phyloP scores from a whole-genome alignment of 192 early-diverging fungal genomes.

The Coemansia sp. region DNA sequence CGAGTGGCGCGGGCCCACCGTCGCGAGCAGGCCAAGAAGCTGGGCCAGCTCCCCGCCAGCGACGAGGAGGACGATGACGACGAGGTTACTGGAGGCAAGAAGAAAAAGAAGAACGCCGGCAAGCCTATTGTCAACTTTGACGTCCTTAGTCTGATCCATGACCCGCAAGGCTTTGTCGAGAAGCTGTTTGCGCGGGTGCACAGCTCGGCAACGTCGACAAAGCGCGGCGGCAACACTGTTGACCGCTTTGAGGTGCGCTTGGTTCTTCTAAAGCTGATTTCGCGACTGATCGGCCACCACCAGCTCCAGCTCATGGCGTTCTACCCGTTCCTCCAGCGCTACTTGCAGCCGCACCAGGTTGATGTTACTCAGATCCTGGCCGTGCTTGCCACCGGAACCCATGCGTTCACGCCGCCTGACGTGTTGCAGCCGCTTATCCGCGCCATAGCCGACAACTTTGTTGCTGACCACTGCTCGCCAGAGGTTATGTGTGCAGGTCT shows the following conservation, averaged over 20 bases:
- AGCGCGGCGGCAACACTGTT: constrained; percentile 62
- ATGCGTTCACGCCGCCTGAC: constrained; percentile 95
- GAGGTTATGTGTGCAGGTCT: constrained; percentile 96
- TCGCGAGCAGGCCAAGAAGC: constrained; percentile 61
- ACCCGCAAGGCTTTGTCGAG: constrained; percentile 97
- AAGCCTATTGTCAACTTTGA: constrained; percentile 90
- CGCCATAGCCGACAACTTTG: constrained; percentile 95
- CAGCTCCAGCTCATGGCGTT: constrained; percentile 90
- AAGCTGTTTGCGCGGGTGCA: constrained; percentile 87
- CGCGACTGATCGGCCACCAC: constrained; percentile 94
- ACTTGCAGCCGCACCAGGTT: constrained; percentile 93
- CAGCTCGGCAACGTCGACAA: constrained; percentile 51
- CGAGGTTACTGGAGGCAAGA: constrained; percentile 52
- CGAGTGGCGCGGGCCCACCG: constrained; percentile 62
- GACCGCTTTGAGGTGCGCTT: constrained; percentile 92
- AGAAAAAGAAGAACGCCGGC: constrained; percentile 65
- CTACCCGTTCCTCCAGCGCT: constrained; percentile 91
- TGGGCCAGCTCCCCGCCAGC: constrained; percentile 43
- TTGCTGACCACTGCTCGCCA: constrained; percentile 85
- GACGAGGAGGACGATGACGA: constrained; percentile 25
- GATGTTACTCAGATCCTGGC: constrained; percentile 90
- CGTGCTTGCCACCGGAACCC: constrained; percentile 86
- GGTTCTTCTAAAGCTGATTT: constrained; percentile 91
- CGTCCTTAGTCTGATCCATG: constrained; percentile 92
- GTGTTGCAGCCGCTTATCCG: constrained; percentile 84